A percentile compares a stretch with the other conserved stretches of the same genome.
Evolutionary conservation across 139 green algal species (phyloP).

Genomic region (Chlorella ohadii): DNA sequence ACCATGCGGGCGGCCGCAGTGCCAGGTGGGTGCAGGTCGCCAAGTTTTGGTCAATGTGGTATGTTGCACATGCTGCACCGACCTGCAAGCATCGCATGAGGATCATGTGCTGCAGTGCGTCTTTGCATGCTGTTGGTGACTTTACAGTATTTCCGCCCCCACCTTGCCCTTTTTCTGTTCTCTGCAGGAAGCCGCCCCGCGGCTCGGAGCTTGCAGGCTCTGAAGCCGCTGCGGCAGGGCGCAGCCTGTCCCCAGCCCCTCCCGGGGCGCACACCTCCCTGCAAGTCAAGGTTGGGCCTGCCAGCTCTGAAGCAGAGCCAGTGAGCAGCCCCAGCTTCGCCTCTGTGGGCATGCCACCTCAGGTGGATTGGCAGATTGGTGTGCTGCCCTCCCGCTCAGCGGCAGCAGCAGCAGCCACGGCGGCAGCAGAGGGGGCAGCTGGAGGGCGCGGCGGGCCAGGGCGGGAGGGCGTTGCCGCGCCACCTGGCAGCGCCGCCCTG

Average conservation of each 20-base stretch:
- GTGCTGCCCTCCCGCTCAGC: not conserved
- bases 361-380: conserved; percentile 30
- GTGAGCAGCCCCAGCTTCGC: not conserved
- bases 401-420: not conserved
- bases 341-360: not conserved
- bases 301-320: not conserved
- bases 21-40: conserved; percentile 1
- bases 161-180: no score
- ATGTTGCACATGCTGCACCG: no score
- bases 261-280: conserved; percentile 8
- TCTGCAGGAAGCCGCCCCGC: no score
- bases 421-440: not conserved
- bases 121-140: no score
- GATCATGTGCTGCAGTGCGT: no score
- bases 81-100: no score
- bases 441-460: not conserved
- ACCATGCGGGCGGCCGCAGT: not conserved
- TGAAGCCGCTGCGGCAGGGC: no score
- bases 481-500: conserved; percentile 11
- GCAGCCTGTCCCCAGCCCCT: not conserved
- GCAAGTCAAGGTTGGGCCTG: not conserved
- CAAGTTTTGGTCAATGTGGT: no score
- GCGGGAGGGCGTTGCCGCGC: not conserved
- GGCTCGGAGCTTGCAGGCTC: no score
- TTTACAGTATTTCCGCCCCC: no score